phyloP scores from a whole-genome alignment of 2,329 filamentous ascomycete genomes.

The Escovopsis sp. region DNA sequence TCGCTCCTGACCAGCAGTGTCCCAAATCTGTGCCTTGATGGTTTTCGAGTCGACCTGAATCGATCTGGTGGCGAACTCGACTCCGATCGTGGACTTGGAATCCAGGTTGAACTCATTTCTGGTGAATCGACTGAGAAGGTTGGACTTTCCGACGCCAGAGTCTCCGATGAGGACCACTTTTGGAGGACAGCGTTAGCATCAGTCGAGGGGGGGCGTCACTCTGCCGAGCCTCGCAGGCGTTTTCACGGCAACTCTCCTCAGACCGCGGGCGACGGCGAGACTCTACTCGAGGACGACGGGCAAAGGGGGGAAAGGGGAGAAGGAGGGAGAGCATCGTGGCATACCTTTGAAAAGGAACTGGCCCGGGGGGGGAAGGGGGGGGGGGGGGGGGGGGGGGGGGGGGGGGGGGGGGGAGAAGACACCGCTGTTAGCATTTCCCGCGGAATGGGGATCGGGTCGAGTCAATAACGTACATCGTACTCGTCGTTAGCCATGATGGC shows the following conservation, averaged over 20 bases:
- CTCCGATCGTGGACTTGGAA: conserved; percentile 98
- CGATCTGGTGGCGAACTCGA: conserved; percentile 96
- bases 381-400: conserved; percentile 97
- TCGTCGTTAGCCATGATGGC: conserved; percentile 96
- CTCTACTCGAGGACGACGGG: conserved; percentile 6
- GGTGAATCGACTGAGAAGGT: conserved; percentile 97
- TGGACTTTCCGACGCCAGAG: conserved; percentile 98
- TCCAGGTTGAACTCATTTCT: conserved; percentile 99
- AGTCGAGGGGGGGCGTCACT: too few species aligned
- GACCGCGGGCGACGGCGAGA: conserved; percentile 1
- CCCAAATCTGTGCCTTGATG: conserved; percentile 99
- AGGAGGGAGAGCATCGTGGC: background rate
- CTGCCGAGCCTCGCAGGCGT: too few species aligned
- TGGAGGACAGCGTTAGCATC: conserved; percentile 17
- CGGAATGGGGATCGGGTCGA: conserved; percentile 4
- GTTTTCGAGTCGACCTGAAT: conserved; percentile 99
- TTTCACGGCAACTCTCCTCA: background rate
- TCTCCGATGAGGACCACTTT: conserved; percentile 97
- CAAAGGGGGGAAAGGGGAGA: conserved; percentile 18
- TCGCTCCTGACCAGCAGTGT: conserved; percentile 96
- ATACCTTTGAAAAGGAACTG: conserved; percentile 98
- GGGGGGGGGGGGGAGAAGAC: conserved; percentile 9
- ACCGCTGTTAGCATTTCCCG: conserved; percentile 18
- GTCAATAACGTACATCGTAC: conserved; percentile 70
- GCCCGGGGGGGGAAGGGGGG: conserved; percentile 8